phyloP scores from a whole-genome alignment of 805 yeast species.

The Clavispora asparagi region DNA sequence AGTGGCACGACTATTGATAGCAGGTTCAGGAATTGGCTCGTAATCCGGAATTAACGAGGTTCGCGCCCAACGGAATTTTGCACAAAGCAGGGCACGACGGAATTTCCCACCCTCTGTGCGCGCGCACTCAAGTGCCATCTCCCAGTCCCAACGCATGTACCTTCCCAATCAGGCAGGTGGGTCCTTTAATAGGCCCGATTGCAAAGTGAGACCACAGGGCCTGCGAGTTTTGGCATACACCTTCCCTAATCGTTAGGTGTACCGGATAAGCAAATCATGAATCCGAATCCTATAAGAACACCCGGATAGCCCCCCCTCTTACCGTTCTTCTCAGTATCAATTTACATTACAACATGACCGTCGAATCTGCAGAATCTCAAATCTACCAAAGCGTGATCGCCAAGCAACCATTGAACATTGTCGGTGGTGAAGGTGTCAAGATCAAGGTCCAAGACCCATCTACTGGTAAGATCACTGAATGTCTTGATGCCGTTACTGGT shows the following conservation, averaged over 20 bases:
- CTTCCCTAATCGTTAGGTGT: background rate
- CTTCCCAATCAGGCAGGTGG: background rate
- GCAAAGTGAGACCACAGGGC: background rate
- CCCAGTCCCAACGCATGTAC: background rate
- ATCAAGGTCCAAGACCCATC: conserved; percentile 38
- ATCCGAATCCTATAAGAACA: background rate
- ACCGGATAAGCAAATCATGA: background rate
- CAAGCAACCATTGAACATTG: conserved; percentile 34
- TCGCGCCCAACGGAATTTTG: background rate
- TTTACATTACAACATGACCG: conserved; percentile 46
- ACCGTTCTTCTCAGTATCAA: conserved; percentile 9
- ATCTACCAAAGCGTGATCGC: conserved; percentile 41
- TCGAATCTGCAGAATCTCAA: conserved; percentile 34
- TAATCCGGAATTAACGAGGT: background rate
- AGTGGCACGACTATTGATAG: background rate
- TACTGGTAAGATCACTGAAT: conserved; percentile 27
- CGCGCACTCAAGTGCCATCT: background rate
- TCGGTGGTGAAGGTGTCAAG: conserved; percentile 37
- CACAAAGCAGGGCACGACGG: background rate
- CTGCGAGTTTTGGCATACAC: background rate
- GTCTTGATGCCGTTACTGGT: conserved; percentile 25
- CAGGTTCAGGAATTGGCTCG: background rate
- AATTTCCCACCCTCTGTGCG: too few species aligned
- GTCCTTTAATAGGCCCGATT: background rate
- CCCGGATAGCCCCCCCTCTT: conserved; percentile 1